phyloP scores from a whole-genome alignment of 2,329 filamentous ascomycete genomes.

The Aspergillus puulaauensis region DNA sequence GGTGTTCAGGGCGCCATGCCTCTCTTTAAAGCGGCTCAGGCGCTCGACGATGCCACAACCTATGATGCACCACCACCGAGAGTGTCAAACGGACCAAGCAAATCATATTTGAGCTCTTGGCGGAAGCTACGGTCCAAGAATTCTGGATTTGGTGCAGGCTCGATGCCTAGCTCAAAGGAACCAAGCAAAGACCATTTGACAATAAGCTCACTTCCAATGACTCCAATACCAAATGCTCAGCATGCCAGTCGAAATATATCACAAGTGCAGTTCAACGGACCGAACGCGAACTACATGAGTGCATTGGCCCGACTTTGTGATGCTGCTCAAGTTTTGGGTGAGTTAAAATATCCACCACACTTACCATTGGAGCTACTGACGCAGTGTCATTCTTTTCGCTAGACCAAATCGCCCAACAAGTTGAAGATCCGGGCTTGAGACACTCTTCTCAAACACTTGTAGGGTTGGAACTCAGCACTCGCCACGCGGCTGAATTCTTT shows the following conservation, averaged over 20 bases:
- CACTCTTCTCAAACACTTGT: slow-evolving; percentile 93
- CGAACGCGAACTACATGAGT: slow-evolving; percentile 87
- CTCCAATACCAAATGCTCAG: slow-evolving; percentile 57
- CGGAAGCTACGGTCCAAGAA: slow-evolving; percentile 87
- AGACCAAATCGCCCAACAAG: slow-evolving; percentile 96
- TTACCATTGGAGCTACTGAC: slow-evolving; percentile 13
- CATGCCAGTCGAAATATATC: slow-evolving; percentile 70
- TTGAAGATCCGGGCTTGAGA: slow-evolving; percentile 89
- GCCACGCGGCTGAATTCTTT: slow-evolving; percentile 96
- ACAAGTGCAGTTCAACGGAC: slow-evolving; percentile 72
- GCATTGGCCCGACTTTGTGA: slow-evolving; percentile 89
- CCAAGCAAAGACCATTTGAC: slow-evolving; percentile 60
- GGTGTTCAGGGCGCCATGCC: slow-evolving; percentile 72
- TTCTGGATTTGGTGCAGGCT: slow-evolving; percentile 60
- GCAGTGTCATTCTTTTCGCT: neutral
- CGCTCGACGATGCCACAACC: slow-evolving; percentile 47
- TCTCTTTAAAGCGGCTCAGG: slow-evolving; percentile 67
- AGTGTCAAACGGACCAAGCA: slow-evolving; percentile 64
- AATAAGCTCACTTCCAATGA: slow-evolving; percentile 79
- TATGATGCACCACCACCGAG: slow-evolving; percentile 43
- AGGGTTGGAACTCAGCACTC: slow-evolving; percentile 86
- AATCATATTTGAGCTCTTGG: slow-evolving; percentile 82
- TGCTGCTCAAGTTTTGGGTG: slow-evolving; percentile 88
- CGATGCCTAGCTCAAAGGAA: slow-evolving; percentile 41
- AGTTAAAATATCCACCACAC: slow-evolving; percentile 18